phyloP scores from a whole-genome alignment of 2,329 filamentous ascomycete genomes.

The Phaeosphaeria sp. region DNA sequence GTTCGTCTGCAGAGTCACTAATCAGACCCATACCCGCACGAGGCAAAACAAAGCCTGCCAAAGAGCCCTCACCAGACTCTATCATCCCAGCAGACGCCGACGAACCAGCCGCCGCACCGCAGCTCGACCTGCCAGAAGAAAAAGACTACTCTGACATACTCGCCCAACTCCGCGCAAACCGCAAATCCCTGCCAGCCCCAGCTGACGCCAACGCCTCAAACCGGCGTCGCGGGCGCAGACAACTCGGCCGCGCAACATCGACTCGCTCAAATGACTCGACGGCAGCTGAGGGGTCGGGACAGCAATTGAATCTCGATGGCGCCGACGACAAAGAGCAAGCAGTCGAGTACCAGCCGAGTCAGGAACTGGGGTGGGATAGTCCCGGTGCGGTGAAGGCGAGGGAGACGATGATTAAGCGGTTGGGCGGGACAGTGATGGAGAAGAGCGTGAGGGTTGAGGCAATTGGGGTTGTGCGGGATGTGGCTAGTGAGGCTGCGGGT shows the following conservation, averaged over 20 bases:
- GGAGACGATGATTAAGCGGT: slow-evolving; percentile 44
- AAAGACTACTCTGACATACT: slow-evolving; percentile 43
- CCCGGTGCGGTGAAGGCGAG: slow-evolving; percentile 43
- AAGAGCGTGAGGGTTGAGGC: slow-evolving; percentile 33
- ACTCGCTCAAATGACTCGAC: slow-evolving; percentile 37
- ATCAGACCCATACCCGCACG: slow-evolving; percentile 25
- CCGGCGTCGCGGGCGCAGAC: slow-evolving; percentile 26
- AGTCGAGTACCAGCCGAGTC: slow-evolving; percentile 43
- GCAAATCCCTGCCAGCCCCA: slow-evolving; percentile 29
- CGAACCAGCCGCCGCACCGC: slow-evolving; percentile 13
- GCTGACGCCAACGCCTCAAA: slow-evolving; percentile 29
- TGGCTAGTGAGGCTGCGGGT: slow-evolving; percentile 28
- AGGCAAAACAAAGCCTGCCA: slow-evolving; percentile 14
- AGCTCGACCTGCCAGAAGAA: slow-evolving; percentile 20
- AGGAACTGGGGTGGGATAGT: slow-evolving; percentile 49
- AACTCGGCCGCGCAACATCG: slow-evolving; percentile 42
- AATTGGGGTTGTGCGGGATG: slow-evolving; percentile 46
- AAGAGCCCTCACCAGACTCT: slow-evolving; percentile 33
- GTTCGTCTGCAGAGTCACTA: slow-evolving; percentile 29
- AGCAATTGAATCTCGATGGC: slow-evolving; percentile 20
- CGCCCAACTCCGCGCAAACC: slow-evolving; percentile 38
- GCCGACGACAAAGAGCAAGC: slow-evolving; percentile 24
- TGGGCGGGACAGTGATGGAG: slow-evolving; percentile 45
- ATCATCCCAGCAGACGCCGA: slow-evolving; percentile 30
- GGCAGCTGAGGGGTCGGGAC: slow-evolving; percentile 34